Base-by-base conservation (phyloP, 768 basidiomycete genomes). In the Nevesoporus exiguus region DNA sequence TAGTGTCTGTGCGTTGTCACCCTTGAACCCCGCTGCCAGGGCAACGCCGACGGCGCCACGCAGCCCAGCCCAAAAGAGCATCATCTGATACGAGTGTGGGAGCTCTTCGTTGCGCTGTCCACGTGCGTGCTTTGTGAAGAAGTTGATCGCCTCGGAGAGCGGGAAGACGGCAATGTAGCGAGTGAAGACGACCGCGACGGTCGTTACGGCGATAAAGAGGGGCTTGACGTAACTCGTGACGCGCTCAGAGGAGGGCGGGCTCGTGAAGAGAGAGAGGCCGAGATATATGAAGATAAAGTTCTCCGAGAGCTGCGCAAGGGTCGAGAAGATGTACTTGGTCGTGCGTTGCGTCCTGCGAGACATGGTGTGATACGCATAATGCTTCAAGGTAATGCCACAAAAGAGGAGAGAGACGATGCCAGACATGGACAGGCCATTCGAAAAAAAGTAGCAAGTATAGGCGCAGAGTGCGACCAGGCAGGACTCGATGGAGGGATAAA, bases 351-450 rank as follows among this genome's bases (percentile, higher is more conserved):
- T 98, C 49, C 91, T 83, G 25, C 83, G 84, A 10, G 93, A 96
- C 97, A 99, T 99, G 48, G 94, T 98, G 75, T 98, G 97, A 68
- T 97, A 98, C n/a, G 96, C 97, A 66, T 99, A 98, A 68, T 99
- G 97, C 73, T 99, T 99, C 62, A 99, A 81, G 4, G 97, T 99
- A 69, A 99, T 97, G 55, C 97, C 96, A 68, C 96, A 98, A 77
- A 99, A 98, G 42, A 98, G 85, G 37, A 98, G 82, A 4, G 95
- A 97, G 41, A 98, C 95, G 71, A 98, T 98, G 47, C 97, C 96
- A 69, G 85, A 89, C 90, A 97, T 93, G 42, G 85, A 84, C 36
- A 95, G 71, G 6, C 93, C 95, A 59, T 93, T 99, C n/a, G 93
- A 95, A 77, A 99, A 94, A 76, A 99, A 99, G 74, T 98, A 98